Base-by-base conservation (phyloP, 2,329 filamentous ascomycete species). In the Emmonsia crescens region DNA sequence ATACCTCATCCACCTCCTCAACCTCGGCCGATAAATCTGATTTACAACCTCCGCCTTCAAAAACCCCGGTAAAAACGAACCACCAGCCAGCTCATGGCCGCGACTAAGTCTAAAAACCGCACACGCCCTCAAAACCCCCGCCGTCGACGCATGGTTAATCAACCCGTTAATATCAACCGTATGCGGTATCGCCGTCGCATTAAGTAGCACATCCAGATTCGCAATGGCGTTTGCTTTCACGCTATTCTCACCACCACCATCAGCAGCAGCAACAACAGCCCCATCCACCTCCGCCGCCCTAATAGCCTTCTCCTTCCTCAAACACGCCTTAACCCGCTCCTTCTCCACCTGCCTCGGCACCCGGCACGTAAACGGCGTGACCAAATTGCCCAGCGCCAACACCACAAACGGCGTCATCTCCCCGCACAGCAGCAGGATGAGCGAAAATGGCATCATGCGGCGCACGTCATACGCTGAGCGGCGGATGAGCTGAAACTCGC, bases 401-500 rank as follows among this genome's bases (percentile, higher is more conserved):
- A 96, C 87, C 5, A 95, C 75, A 5, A 97, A 71, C 0, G 92
- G 91, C 1, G 92, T 89, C 76, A 96, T 87, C 75, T 97, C 93
- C 31, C 91, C 93, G 71, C 89, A 89, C 19, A 96, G 65, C 0
- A 93, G 69, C 6, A 96, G 80, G 57, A 96, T 77, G 2, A 96
- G 64, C 0, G 79, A 86, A 72, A 99, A 96, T 1, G 89, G 74
- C 0, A 92, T 90, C 59, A 96, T 79, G 29, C 91, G 86, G n/a
- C 84, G 77, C 54, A 90, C 76, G 73, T 97, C 94, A 68, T 88
- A 83, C 49, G 79, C 78, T 49, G 85, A 86, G 62, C 93, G 83
- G 63, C 78, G 77, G 58, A 88, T 74, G 1, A 96, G 81, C 66
- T 92, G 86, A 76, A 87, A 88, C 64, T 89, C 83, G 0, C 85